Base-by-base conservation (phyloP, 2,329 filamentous ascomycete genomes). In the Fusarium nygamai region DNA sequence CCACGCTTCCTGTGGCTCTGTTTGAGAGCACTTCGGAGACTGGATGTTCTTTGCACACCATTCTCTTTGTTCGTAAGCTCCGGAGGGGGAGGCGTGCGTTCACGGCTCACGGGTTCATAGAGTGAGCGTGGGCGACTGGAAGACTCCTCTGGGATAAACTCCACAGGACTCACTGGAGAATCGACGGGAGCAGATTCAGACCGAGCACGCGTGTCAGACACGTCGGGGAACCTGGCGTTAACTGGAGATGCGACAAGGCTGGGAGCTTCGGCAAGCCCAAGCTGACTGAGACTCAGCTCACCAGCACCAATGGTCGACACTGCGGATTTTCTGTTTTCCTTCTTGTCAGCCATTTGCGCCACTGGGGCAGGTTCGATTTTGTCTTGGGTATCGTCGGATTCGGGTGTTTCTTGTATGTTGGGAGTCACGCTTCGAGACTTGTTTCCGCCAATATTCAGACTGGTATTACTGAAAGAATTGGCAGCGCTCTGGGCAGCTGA, bases 401-500 rank as follows among this genome's bases (percentile, higher is more conserved):
- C 78, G 24, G 66, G 36, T 27, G 72, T 65, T 43, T 80, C 74
- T 65, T 81, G 81, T 24, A 64, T 44, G 39, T 73, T 73, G 22
- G 75, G 67, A 38, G 76, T 74, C 16, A 75, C 69, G 64, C 54
- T 72, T 73, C 70, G 81, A 79, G 62, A 83, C 81, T 81, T 83
- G 64, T 83, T 84, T 39, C 77, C 81, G n/a, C 85, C 84, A n/a
- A 89, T 88, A 13, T 86, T 84, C 60, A 90, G 86, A 36, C 87
- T 86, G 8, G 88, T 89, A 80, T 91, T 94, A 76, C 89, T 94
- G 9, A 95, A 82, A 24, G 90, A 91, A 73, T 86, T 94, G 20
- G 95, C 95, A 48, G 96, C 96, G 88, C 93, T 98, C 82, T 98
- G 96, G 24, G 96, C 96, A 51, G 93, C 96, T 46, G 94, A 96